Evolutionary conservation across 768 basidiomycete species (phyloP).

Genomic region (Boletus coccyginus): DNA sequence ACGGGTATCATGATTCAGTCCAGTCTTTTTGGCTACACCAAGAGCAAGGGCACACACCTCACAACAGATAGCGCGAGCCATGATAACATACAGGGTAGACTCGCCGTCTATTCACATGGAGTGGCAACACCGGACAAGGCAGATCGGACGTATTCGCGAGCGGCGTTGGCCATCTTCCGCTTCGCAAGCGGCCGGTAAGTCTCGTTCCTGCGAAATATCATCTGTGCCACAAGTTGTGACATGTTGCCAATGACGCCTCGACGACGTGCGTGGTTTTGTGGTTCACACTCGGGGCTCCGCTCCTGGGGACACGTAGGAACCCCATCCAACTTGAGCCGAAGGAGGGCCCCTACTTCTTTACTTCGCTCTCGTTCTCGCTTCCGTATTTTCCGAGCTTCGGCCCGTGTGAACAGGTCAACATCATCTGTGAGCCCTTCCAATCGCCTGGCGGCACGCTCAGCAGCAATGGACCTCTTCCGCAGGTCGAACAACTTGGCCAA

Average conservation of each 20-base stretch:
- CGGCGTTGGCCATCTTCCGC: conserved; percentile 24
- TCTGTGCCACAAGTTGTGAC: conserved; percentile 45
- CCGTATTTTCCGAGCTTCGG: conserved; percentile 43
- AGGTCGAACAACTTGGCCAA: conserved; percentile 40
- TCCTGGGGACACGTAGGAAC: conserved; percentile 22
- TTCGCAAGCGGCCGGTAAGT: conserved; percentile 37
- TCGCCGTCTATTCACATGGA: conserved; percentile 11
- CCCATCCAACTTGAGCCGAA: conserved; percentile 51
- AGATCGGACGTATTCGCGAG: conserved; percentile 28
- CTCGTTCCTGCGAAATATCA: conserved; percentile 45
- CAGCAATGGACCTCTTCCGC: conserved; percentile 35
- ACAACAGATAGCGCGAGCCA: conserved; percentile 15
- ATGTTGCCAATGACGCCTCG: conserved; percentile 29
- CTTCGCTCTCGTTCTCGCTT: conserved; percentile 54
- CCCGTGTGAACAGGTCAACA: conserved; percentile 37
- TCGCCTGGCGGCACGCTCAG: conserved; percentile 32
- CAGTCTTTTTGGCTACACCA: conserved; percentile 6
- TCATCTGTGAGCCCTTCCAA: conserved; percentile 34
- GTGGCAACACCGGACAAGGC: conserved; percentile 25
- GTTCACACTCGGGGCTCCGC: conserved; percentile 22
- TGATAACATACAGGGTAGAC: conserved; percentile 6
- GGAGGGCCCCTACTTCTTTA: conserved; percentile 53
- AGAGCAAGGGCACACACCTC: conserved; percentile 22
- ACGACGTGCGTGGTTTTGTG: conserved; percentile 17
- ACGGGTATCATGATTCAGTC: conserved; percentile 20